Conservation (phyloP, 805 yeast genomes). For the Wickerhamomyces queroliae region DNA sequence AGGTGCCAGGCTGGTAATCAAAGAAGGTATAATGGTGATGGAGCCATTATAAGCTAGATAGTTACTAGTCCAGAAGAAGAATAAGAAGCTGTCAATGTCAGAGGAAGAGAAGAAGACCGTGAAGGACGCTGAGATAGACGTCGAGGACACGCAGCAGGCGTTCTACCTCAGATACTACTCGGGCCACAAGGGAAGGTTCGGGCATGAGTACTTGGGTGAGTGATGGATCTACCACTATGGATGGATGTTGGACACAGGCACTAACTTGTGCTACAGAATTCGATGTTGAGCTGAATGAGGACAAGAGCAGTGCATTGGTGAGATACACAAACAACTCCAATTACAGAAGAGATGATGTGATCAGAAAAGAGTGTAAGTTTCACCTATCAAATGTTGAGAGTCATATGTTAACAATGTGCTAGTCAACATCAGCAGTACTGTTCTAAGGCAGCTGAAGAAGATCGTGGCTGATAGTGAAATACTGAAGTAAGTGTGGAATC, state of each 20-base stretch:
- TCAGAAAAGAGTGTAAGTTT: slow-evolving; percentile 29
- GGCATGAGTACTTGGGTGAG: slow-evolving; percentile 39
- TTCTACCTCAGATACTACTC: slow-evolving; percentile 38
- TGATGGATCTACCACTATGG: no score
- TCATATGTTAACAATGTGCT: background rate
- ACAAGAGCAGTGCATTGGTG: slow-evolving; percentile 25
- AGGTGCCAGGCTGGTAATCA: background rate
- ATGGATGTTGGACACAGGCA: no score
- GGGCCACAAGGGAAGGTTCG: slow-evolving; percentile 37
- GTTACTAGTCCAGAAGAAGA: no score
- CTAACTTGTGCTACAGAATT: slow-evolving; percentile 20
- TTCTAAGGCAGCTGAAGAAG: slow-evolving; percentile 27
- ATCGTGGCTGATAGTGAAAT: slow-evolving; percentile 35
- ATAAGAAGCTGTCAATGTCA: background rate
- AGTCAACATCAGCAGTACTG: slow-evolving; percentile 28
- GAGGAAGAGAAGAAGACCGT: slow-evolving; percentile 1
- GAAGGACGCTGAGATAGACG: slow-evolving; percentile 1
- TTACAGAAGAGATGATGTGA: slow-evolving; percentile 36
- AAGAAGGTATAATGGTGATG: background rate
- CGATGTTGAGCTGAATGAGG: slow-evolving; percentile 24
- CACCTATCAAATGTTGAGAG: background rate
- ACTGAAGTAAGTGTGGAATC: slow-evolving; percentile 18
- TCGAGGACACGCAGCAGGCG: slow-evolving; percentile 14
- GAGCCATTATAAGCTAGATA: no score
- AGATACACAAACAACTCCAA: slow-evolving; percentile 42